A percentile compares a stretch with the other conserved stretches of the same genome.
phyloP scores from a whole-genome alignment of 176 grass and related monocot species.

The Triticum aestivum region DNA sequence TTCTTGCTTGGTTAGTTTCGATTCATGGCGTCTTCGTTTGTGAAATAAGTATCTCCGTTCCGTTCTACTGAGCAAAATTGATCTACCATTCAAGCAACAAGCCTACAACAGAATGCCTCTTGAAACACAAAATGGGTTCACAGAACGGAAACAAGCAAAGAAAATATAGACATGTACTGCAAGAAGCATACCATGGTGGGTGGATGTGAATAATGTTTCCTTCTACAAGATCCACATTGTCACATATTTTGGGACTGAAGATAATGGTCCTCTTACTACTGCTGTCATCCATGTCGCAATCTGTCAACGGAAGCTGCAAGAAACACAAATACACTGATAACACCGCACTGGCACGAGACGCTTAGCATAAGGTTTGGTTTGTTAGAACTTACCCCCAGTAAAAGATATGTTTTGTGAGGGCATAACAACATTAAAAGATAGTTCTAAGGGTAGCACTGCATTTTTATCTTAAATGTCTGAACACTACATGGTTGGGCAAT shows the following conservation, averaged over 20 bases:
- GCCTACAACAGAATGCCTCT: neutral
- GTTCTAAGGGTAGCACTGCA: neutral
- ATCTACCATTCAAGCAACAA: neutral
- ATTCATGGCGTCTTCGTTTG: neutral
- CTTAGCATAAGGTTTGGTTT: constrained; percentile 4
- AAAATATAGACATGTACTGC: constrained; percentile 9
- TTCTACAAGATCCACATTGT: constrained; percentile 64
- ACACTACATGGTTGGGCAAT: neutral
- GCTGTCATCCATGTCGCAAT: constrained; percentile 30
- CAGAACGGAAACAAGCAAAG: neutral
- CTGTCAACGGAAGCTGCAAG: constrained; percentile 27
- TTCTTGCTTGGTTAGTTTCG: neutral
- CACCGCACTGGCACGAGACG: neutral
- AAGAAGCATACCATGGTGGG: constrained; percentile 71
- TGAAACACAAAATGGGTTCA: neutral
- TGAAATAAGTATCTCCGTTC: neutral
- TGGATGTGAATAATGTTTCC: constrained; percentile 67
- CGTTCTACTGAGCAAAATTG: neutral
- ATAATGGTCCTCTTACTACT: constrained; percentile 55
- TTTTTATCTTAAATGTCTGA: neutral
- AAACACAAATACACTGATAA: constrained; percentile 28
- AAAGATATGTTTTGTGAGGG: neutral
- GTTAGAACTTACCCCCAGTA: neutral
- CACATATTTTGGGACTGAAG: constrained; percentile 86
- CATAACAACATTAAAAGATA: neutral